These are phyloP conservation scores for Penicillium chermesinum DNA, from an alignment of 495 filamentous ascomycete species.

Conservation along the genomic window DNA sequence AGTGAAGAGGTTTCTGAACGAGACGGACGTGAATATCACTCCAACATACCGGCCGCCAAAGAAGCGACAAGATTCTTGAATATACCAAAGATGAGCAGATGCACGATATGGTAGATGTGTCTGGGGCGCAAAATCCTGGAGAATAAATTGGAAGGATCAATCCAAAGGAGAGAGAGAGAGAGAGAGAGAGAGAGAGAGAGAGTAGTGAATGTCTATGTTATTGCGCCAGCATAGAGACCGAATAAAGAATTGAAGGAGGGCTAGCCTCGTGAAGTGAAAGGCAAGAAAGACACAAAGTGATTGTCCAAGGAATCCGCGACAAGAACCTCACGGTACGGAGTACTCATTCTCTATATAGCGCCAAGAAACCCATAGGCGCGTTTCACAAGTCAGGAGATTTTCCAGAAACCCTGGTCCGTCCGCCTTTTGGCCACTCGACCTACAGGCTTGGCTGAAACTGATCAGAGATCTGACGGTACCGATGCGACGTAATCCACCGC, in stretches of 20 bases:
- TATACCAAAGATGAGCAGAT: no score
- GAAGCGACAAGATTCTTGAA: background rate
- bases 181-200: background rate
- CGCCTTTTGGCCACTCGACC: background rate
- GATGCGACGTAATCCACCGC: background rate
- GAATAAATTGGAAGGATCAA: background rate
- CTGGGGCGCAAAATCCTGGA: no score
- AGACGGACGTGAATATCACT: background rate
- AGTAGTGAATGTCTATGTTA: background rate
- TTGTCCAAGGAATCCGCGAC: no score
- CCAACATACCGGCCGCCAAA: background rate
- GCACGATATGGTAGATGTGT: no score
- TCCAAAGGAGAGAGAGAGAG: background rate
- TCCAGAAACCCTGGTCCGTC: background rate
- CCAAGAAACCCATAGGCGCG: background rate
- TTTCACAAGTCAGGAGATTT: background rate
- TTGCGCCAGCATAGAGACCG: background rate
- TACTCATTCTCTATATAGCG: background rate
- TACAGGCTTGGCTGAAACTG: background rate
- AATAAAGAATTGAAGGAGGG: background rate
- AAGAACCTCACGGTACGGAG: no score
- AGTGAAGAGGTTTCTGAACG: no score
- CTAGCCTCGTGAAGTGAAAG: background rate
- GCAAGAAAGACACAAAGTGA: background rate
- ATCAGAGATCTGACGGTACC: background rate